Conservation (phyloP, 73 alveolate species). For the Uronychia setigera region DNA sequence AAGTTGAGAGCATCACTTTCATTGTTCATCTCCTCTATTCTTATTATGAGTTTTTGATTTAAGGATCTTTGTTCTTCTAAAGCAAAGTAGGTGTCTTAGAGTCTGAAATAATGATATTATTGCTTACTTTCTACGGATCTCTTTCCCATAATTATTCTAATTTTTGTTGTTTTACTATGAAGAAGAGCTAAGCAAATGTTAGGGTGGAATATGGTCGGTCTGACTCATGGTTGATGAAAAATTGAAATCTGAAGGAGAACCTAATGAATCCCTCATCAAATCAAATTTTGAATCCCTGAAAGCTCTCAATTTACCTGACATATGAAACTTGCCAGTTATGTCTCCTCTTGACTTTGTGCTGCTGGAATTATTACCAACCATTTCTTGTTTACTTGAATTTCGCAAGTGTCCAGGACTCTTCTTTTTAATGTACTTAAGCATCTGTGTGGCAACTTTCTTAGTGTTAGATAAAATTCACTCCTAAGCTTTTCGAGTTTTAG, state of each 20-base stretch:
- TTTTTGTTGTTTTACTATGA: too few species aligned
- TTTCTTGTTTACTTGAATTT: not conserved
- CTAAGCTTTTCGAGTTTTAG: not conserved
- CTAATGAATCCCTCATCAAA: not conserved
- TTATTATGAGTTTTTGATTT: not conserved
- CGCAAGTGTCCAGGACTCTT: not conserved
- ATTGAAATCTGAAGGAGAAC: not conserved
- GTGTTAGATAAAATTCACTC: not conserved
- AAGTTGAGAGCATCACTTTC: not conserved
- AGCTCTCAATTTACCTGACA: not conserved
- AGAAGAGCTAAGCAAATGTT: not conserved
- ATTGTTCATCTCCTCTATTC: not conserved
- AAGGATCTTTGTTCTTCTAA: not conserved
- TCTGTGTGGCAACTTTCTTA: not conserved
- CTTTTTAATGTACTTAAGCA: not conserved
- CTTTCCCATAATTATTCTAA: not conserved
- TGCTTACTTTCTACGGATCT: not conserved
- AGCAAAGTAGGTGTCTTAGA: not conserved
- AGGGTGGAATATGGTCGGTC: not conserved
- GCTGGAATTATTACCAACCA: not conserved
- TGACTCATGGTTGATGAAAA: not conserved
- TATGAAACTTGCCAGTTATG: not conserved
- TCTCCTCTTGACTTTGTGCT: not conserved
- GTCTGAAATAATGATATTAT: not conserved
- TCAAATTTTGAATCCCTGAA: not conserved